Evolutionary conservation across 805 yeast species (phyloP).

Genomic region (Candida morakotiae): DNA sequence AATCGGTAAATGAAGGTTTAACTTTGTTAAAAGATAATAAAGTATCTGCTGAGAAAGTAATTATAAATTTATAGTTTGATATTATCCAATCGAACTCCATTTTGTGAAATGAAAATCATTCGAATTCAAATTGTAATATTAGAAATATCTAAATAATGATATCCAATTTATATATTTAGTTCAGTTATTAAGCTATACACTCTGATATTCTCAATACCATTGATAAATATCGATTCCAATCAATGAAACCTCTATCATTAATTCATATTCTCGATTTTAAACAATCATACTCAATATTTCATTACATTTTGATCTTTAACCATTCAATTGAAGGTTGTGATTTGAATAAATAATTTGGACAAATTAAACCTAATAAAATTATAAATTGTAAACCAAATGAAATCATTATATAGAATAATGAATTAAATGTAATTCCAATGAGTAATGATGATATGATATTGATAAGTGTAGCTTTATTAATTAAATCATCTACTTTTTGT

Average conservation of each 20-base stretch:
- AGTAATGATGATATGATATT: constrained; percentile 6
- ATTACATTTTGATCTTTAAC: constrained; percentile 5
- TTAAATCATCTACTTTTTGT: constrained; percentile 6
- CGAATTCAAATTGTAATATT: not conserved
- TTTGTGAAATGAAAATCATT: constrained; percentile 2
- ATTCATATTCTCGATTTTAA: no score
- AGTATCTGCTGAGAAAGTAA: constrained; percentile 41
- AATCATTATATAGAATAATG: constrained; percentile 1
- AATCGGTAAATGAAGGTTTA: constrained; percentile 32
- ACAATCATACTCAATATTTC: no score
- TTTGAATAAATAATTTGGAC: constrained; percentile 11
- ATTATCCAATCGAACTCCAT: not conserved
- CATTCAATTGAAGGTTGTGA: constrained; percentile 8
- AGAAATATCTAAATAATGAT: no score
- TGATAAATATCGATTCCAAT: no score
- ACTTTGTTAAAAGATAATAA: constrained; percentile 30
- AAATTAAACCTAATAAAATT: constrained; percentile 5
- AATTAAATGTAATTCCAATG: constrained; percentile 7
- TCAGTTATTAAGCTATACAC: no score
- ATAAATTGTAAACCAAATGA: constrained; percentile 9
- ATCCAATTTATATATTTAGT: constrained; percentile 15
- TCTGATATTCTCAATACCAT: no score
- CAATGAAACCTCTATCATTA: no score
- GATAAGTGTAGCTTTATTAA: constrained; percentile 2
- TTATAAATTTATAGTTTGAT: constrained; percentile 10